Conservation (phyloP, 2,329 filamentous ascomycete genomes). For the Penicillium concentricum region DNA sequence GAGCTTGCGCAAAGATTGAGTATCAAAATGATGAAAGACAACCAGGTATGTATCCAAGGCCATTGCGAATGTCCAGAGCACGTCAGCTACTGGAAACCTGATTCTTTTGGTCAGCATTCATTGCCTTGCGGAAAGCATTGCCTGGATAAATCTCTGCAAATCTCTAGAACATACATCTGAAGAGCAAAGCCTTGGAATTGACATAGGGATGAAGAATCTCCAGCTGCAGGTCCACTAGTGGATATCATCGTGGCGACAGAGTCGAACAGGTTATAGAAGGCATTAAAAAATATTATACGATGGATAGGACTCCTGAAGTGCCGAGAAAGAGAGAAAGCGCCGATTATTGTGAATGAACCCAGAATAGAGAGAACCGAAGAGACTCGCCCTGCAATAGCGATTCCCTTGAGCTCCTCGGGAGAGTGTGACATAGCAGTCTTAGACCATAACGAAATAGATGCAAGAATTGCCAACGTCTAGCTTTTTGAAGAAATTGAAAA, state of each 20-base stretch:
- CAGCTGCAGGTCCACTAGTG: conserved; percentile 35
- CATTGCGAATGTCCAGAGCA: conserved; percentile 41
- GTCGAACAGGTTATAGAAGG: conserved; percentile 40
- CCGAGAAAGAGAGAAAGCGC: conserved; percentile 31
- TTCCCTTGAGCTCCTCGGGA: conserved; percentile 22
- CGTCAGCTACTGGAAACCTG: conserved; percentile 40
- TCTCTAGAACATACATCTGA: conserved; percentile 32
- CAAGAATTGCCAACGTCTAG: not conserved
- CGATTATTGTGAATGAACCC: conserved; percentile 37
- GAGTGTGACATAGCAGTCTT: conserved; percentile 22
- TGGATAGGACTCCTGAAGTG: conserved; percentile 42
- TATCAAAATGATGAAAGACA: conserved; percentile 37
- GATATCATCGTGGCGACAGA: conserved; percentile 43
- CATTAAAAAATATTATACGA: conserved; percentile 41
- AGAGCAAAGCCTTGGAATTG: conserved; percentile 41
- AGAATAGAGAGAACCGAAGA: conserved; percentile 34
- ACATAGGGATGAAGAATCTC: conserved; percentile 34
- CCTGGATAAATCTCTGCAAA: not conserved
- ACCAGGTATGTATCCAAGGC: conserved; percentile 39
- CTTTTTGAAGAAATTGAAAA: not conserved
- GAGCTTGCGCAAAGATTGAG: conserved; percentile 30
- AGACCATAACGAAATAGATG: not conserved
- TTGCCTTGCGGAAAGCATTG: no score
- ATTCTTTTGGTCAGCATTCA: not conserved
- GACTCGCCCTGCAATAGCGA: conserved; percentile 33